Evolutionary conservation across 176 grass and related monocot genomes (phyloP), one percentile per base, ranked within the genome.

Genomic region (Eragrostis curvula): DNA sequence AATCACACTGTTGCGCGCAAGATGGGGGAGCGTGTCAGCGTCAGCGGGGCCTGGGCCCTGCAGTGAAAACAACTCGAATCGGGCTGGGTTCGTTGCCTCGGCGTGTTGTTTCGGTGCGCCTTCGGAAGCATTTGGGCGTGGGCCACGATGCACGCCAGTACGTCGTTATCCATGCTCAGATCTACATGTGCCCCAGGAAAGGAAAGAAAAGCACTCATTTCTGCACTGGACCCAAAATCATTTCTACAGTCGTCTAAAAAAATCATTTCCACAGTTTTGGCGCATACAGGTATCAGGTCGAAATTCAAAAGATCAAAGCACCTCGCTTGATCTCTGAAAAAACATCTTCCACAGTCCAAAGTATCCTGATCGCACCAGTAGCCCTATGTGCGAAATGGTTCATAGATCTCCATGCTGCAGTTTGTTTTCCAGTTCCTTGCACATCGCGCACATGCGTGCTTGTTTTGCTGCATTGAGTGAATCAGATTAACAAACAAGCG

Each of bases 11-110:
- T 30, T 29, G 12, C 48, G 18, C 58, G 32, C 14, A 12, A 50
- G 52, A 70, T 23, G 57, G 70, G 41, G 9, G 28, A 9, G 32
- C 9, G 59, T 66, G 76, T 50, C 61, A 69, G 73, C 14, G 76
- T 50, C 61, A 69, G 73, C 14, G 50, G 24, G 51, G 43, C 32
- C 42, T 61, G 73, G 73, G 51, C 52, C 51, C 65, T 69, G 63
- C 64, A 3, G 78, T 23, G 48, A 42, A 43, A 55, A 50, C 60
- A 50, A 7, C 59, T 32, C 78, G 32, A 17, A 57, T 56, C 48
- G 21, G 63, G 70, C 43, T 27, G 28, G 45, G 28, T 39, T 63
- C 29, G 57, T 52, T 39, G 27, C 43, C 43, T 57, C 9, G 1
- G 3, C 44, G 44, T 51, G 20, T 3, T 36, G n/a, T n/a, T 36